phyloP scores from a whole-genome alignment of 2,329 filamentous ascomycete genomes.

The Colletotrichum spaethianum region DNA sequence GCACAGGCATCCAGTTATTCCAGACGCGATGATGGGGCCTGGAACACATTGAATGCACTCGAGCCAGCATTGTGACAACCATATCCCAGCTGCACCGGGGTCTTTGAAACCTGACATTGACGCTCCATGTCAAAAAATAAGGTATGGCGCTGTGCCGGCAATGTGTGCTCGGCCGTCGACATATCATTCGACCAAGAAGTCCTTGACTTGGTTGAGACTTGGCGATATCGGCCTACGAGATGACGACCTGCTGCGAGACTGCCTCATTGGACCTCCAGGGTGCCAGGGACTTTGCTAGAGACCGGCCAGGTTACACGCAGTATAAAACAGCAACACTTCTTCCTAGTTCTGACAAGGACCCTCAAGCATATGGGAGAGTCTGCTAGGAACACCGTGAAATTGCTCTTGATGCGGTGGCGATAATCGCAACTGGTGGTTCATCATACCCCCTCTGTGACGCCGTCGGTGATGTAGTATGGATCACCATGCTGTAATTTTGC shows the following conservation, averaged over 20 bases:
- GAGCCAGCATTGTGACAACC: not conserved
- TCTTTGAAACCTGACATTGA: slow-evolving; percentile 22
- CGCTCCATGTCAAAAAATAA: slow-evolving; percentile 14
- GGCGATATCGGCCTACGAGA: not conserved
- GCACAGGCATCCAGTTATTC: slow-evolving; percentile 15
- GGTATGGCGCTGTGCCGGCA: slow-evolving; percentile 10
- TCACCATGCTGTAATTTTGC: slow-evolving; percentile 19
- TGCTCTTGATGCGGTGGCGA: slow-evolving; percentile 1
- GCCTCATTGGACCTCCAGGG: not conserved
- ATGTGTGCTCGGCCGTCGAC: not conserved
- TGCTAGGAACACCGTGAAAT: not conserved
- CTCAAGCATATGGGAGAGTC: not conserved
- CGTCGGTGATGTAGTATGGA: slow-evolving; percentile 1
- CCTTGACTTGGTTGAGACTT: not conserved
- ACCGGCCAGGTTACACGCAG: not conserved
- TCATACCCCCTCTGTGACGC: not conserved
- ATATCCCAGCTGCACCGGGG: slow-evolving; percentile 13
- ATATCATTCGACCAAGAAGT: not conserved
- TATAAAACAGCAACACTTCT: not conserved
- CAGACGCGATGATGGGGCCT: slow-evolving; percentile 8
- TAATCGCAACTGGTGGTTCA: slow-evolving; percentile 9
- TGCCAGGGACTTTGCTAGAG: not conserved
- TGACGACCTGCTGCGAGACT: slow-evolving; percentile 3
- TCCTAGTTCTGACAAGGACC: not conserved
- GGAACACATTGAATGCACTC: slow-evolving; percentile 1